phyloP scores from a whole-genome alignment of 257 asterid genomes.

The Vinca minor region DNA sequence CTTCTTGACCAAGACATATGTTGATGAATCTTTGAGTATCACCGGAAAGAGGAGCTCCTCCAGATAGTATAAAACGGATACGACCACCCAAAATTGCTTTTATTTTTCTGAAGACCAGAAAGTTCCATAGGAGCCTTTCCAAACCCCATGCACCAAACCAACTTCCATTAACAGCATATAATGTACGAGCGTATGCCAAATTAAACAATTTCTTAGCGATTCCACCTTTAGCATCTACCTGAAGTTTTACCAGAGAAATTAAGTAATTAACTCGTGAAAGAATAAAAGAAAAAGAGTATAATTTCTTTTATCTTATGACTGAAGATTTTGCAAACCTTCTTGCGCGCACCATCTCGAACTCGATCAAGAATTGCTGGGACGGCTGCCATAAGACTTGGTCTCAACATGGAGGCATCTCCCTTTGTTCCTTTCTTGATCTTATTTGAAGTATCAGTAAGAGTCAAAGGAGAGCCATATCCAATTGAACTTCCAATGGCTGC shows the following conservation, averaged over 20 bases:
- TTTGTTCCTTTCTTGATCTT: slow-evolving; percentile 89
- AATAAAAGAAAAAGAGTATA: neutral
- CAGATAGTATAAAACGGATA: slow-evolving; percentile 85
- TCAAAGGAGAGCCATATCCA: slow-evolving; percentile 94
- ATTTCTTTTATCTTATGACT: neutral
- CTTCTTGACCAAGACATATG: no score
- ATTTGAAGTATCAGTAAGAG: slow-evolving; percentile 91
- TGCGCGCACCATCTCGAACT: slow-evolving; percentile 92
- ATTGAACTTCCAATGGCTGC: slow-evolving; percentile 82
- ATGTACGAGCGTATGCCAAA: slow-evolving; percentile 77
- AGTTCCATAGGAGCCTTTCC: slow-evolving; percentile 75
- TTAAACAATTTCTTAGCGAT: slow-evolving; percentile 71
- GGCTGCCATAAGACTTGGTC: slow-evolving; percentile 85
- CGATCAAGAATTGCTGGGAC: slow-evolving; percentile 99
- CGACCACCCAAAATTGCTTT: slow-evolving; percentile 93
- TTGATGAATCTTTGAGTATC: slow-evolving; percentile 97
- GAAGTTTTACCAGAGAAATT: slow-evolving; percentile 22
- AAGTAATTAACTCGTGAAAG: slow-evolving; percentile 8
- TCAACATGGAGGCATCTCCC: slow-evolving; percentile 80
- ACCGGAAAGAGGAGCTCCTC: slow-evolving; percentile 96
- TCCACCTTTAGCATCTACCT: slow-evolving; percentile 89
- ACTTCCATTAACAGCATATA: slow-evolving; percentile 82
- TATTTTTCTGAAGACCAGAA: slow-evolving; percentile 78
- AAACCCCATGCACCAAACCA: slow-evolving; percentile 99
- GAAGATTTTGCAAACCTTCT: slow-evolving; percentile 47